phyloP scores from a whole-genome alignment of 2,329 filamentous ascomycete genomes.

The Raffaelea deltoideospora region DNA sequence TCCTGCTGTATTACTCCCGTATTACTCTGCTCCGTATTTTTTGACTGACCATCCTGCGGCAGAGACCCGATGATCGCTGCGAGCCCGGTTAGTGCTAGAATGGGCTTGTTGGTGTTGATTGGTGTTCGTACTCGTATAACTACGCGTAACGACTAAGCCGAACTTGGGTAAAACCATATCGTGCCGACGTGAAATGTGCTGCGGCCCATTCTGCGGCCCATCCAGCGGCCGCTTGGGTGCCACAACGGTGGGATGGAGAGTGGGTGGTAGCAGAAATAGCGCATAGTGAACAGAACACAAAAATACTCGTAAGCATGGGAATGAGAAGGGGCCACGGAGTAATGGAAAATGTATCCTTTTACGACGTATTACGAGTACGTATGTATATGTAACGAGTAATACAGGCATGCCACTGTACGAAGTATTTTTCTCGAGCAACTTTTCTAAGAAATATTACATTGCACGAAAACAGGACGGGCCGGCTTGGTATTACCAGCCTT shows the following conservation, averaged over 20 bases:
- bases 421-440: no score
- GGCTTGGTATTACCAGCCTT: no score
- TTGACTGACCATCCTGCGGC: neutral
- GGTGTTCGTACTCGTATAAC: neutral
- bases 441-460: no score
- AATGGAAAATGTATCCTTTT: no score
- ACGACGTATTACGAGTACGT: neutral
- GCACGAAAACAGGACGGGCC: no score
- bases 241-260: neutral
- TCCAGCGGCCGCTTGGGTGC: neutral
- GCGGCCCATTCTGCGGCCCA: slow-evolving; percentile 1
- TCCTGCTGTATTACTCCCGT: no score
- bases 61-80: neutral
- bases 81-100: no score
- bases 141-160: neutral
- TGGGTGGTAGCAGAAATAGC: neutral
- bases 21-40: no score
- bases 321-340: neutral
- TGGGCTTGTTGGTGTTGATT: neutral
- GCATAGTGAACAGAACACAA: no score
- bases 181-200: neutral
- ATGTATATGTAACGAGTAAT: no score
- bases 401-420: no score
- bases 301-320: no score
- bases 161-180: neutral